A percentile compares a stretch with the other conserved stretches of the same genome.
phyloP scores from a whole-genome alignment of 768 basidiomycete genomes.

The Hygrophorus pudorinus region DNA sequence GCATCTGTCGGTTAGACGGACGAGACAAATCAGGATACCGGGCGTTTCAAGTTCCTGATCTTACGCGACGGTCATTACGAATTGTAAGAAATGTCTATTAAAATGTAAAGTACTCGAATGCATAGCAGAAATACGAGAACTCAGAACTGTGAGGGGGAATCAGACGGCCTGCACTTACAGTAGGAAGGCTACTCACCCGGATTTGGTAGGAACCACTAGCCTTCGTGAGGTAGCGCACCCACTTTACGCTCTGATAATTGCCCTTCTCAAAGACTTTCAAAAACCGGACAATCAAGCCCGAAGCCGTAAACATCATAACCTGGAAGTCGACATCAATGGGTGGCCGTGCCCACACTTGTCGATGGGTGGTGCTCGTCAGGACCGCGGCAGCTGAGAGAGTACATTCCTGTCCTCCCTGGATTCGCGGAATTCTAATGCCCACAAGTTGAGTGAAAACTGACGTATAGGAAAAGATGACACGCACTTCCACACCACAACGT shows the following conservation, averaged over 20 bases:
- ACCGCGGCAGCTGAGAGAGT: constrained; percentile 76
- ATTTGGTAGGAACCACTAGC: constrained; percentile 92
- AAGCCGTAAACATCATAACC: constrained; percentile 97
- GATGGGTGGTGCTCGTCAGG: constrained; percentile 79
- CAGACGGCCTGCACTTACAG: not conserved
- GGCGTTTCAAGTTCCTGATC: too few species aligned
- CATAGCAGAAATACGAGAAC: not conserved
- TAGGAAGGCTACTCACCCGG: constrained; percentile 47
- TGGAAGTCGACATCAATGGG: constrained; percentile 99
- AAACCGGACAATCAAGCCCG: constrained; percentile 92
- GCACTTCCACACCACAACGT: constrained; percentile 96
- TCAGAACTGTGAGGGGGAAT: constrained; percentile 3
- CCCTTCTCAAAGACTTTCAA: constrained; percentile 97
- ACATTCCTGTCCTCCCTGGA: constrained; percentile 89
- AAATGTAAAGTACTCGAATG: not conserved
- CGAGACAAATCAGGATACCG: constrained; percentile 23
- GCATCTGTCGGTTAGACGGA: constrained; percentile 38
- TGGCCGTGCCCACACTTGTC: constrained; percentile 96
- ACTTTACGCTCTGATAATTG: constrained; percentile 90
- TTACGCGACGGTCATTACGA: not conserved
- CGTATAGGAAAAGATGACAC: constrained; percentile 22
- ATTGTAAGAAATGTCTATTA: not conserved
- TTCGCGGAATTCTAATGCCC: constrained; percentile 65
- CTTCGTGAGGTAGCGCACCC: constrained; percentile 93
- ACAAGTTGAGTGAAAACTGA: not conserved